These are phyloP conservation scores for Rubroboletus satanas DNA, from an alignment of 768 basidiomycete species.

Conservation along the genomic window DNA sequence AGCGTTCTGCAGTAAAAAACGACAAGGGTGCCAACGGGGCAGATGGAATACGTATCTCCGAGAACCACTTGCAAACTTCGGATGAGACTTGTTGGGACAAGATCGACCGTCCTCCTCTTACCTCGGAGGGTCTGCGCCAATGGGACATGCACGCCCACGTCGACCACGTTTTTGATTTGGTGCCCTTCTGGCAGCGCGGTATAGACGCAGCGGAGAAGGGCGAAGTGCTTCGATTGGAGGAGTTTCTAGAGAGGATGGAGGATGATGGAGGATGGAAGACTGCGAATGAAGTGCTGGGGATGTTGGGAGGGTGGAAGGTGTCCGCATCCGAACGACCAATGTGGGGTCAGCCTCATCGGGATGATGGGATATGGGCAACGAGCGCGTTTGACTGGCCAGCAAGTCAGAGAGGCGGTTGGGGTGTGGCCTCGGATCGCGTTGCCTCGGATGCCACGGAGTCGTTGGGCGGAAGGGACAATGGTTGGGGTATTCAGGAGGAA, in stretches of 20 bases:
- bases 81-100: slow-evolving; percentile 30
- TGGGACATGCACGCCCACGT: slow-evolving; percentile 35
- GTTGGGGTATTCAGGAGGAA: slow-evolving; percentile 19
- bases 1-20: slow-evolving; percentile 2
- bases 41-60: background rate
- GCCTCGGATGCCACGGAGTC: slow-evolving; percentile 23
- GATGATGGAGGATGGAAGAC: slow-evolving; percentile 31
- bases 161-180: slow-evolving; percentile 47
- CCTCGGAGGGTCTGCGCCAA: slow-evolving; percentile 25
- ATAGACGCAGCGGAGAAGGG: slow-evolving; percentile 47
- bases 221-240: slow-evolving; percentile 40
- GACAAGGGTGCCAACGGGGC: background rate
- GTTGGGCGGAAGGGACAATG: slow-evolving; percentile 8
- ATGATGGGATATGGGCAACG: slow-evolving; percentile 9
- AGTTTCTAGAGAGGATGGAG: slow-evolving; percentile 43
- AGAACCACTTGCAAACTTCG: slow-evolving; percentile 7
- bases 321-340: background rate
- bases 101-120: slow-evolving; percentile 28
- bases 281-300: slow-evolving; percentile 27
- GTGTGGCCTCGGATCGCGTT: background rate
- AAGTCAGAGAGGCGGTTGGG: slow-evolving; percentile 14
- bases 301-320: slow-evolving; percentile 25
- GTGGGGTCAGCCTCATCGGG: slow-evolving; percentile 10
- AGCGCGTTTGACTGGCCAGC: background rate
- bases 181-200: slow-evolving; percentile 52